These are phyloP conservation scores for Sistotremastrum suecicum DNA, from an alignment of 768 basidiomycete species.

Conservation along the genomic window DNA sequence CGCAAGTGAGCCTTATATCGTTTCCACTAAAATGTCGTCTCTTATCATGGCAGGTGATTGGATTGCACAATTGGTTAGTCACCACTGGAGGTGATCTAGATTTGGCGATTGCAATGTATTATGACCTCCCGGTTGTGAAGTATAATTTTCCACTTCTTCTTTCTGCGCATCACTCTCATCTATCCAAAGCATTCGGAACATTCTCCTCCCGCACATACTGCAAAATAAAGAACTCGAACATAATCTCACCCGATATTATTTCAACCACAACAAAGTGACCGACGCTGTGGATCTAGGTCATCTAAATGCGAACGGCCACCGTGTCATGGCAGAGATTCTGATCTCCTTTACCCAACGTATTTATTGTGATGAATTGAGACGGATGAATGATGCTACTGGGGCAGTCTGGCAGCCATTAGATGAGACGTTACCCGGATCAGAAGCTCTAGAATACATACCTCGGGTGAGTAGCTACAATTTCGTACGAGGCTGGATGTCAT, in stretches of 20 bases:
- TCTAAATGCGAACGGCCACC: background rate
- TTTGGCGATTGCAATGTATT: background rate
- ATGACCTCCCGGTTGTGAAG: too few relatives aligned
- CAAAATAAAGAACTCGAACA: too few relatives aligned
- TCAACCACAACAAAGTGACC: too few relatives aligned
- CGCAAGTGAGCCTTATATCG: constrained; percentile 2
- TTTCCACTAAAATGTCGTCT: background rate
- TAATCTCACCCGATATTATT: too few relatives aligned
- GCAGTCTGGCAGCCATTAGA: too few relatives aligned
- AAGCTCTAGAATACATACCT: too few relatives aligned
- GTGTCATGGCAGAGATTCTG: constrained; percentile 1
- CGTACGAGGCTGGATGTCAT: too few relatives aligned
- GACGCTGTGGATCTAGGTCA: background rate
- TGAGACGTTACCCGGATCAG: too few relatives aligned
- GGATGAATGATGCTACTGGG: too few relatives aligned
- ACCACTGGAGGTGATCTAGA: constrained; percentile 2
- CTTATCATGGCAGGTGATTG: background rate
- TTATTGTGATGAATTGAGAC: too few relatives aligned
- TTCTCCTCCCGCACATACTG: constrained; percentile 10
- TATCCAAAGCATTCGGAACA: constrained; percentile 11
- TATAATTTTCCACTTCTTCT: too few relatives aligned
- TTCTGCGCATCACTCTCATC: constrained; percentile 4
- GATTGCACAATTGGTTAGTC: background rate
- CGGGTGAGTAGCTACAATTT: too few relatives aligned
- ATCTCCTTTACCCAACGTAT: background rate